A percentile compares a stretch with the other conserved stretches of the same genome.
These are phyloP conservation scores for Flammula alnicola DNA, from an alignment of 1,284 basidiomycete genomes.

Conservation along the genomic window DNA sequence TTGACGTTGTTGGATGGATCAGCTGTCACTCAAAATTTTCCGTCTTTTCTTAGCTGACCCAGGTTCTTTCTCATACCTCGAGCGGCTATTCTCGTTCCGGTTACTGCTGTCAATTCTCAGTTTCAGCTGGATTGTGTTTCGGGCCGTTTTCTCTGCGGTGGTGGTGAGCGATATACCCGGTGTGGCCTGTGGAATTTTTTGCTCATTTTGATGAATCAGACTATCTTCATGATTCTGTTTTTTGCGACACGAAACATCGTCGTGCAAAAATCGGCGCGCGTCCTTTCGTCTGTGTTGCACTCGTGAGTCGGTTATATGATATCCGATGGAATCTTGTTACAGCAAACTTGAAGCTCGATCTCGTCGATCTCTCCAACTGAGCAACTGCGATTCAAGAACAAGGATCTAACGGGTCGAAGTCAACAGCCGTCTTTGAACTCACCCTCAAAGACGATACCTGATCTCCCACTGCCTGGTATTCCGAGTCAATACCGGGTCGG, in stretches of 20 bases:
- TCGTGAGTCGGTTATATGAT: background rate
- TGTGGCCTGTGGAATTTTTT: background rate
- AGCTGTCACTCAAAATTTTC: slow-evolving; percentile 1
- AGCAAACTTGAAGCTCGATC: background rate
- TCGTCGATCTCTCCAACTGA: background rate
- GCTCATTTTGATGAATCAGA: background rate
- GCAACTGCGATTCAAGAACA: too few species aligned
- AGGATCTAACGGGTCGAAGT: too few species aligned
- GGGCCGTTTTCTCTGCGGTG: slow-evolving; percentile 3
- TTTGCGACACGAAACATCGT: slow-evolving; percentile 9
- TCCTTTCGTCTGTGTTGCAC: background rate
- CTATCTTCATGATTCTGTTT: slow-evolving; percentile 3
- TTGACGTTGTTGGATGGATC: background rate
- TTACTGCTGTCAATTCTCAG: slow-evolving; percentile 11
- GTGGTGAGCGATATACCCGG: background rate
- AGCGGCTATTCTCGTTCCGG: slow-evolving; percentile 15
- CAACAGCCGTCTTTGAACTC: background rate
- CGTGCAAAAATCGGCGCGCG: background rate
- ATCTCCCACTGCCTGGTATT: background rate
- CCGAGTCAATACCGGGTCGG: background rate
- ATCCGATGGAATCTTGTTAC: background rate
- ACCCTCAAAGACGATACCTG: background rate
- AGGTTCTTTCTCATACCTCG: slow-evolving; percentile 1
- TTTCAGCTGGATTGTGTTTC: slow-evolving; percentile 17
- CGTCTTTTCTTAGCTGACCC: slow-evolving; percentile 11